phyloP scores from a whole-genome alignment of 1,284 basidiomycete species.

The Puccinia hordei region DNA sequence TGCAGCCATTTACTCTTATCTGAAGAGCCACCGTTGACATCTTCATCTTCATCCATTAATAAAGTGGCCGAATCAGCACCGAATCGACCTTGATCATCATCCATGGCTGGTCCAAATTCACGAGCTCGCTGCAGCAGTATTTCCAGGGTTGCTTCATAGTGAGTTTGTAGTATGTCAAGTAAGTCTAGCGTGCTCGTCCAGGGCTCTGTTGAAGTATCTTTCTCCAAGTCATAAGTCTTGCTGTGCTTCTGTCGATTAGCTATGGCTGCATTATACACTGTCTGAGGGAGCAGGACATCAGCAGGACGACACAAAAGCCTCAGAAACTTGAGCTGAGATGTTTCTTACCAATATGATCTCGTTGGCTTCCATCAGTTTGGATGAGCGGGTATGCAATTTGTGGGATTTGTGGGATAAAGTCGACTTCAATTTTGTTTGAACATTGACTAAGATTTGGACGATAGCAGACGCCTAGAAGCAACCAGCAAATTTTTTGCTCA shows the following conservation, averaged over 20 bases:
- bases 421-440: conserved; percentile 48
- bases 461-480: conserved; percentile 33
- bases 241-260: conserved; percentile 73
- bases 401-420: conserved; percentile 38
- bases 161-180: conserved; percentile 71
- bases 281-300: conserved; percentile 61
- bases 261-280: conserved; percentile 71
- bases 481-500: conserved; percentile 8
- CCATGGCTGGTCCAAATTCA: conserved; percentile 62
- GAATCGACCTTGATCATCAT: conserved; percentile 57
- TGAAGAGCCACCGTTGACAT: conserved; percentile 56
- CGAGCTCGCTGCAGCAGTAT: conserved; percentile 63
- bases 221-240: conserved; percentile 73
- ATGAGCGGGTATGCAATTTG: conserved; percentile 36
- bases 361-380: conserved; percentile 55
- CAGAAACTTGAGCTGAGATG: background rate
- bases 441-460: conserved; percentile 16
- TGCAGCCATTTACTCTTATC: conserved; percentile 56
- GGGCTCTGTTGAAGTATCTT: conserved; percentile 65
- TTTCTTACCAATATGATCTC: conserved; percentile 53
- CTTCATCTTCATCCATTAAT: conserved; percentile 53
- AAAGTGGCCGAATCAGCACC: conserved; percentile 25
- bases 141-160: conserved; percentile 71
- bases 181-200: conserved; percentile 77
- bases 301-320: conserved; percentile 61